A percentile compares a stretch with the other conserved stretches of the same genome.
phyloP scores from a whole-genome alignment of 2,329 filamentous ascomycete genomes.

The Fusarium citri region DNA sequence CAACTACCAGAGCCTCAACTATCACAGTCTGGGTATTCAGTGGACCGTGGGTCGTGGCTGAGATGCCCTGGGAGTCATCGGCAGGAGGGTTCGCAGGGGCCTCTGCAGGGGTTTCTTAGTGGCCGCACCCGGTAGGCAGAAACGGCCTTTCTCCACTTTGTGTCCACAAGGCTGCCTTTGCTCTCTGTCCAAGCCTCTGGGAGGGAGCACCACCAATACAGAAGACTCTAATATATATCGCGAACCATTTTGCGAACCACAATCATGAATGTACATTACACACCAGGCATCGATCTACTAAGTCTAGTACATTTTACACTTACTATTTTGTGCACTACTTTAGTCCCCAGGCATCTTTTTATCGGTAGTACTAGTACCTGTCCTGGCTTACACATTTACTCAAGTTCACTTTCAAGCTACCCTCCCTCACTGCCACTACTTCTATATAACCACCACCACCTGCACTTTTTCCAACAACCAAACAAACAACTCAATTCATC shows the following conservation, averaged over 20 bases:
- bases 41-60: conserved; percentile 25
- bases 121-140: conserved; percentile 44
- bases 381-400: conserved; percentile 25
- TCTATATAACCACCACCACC: conserved; percentile 42
- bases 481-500: conserved; percentile 37
- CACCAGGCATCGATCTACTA: conserved; percentile 38
- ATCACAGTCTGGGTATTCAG: background rate
- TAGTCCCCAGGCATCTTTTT: conserved; percentile 37
- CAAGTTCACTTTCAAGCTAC: conserved; percentile 23
- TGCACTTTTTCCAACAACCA: conserved; percentile 25
- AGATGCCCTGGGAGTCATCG: conserved; percentile 44
- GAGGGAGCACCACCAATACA: conserved; percentile 36
- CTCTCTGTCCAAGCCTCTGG: conserved; percentile 29
- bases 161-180: conserved; percentile 31
- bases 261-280: conserved; percentile 9
- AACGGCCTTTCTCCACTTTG: conserved; percentile 36
- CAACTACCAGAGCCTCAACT: conserved; percentile 14
- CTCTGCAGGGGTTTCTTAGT: conserved; percentile 28
- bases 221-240: conserved; percentile 36
- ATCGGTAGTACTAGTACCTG: background rate
- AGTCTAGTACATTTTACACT: conserved; percentile 36
- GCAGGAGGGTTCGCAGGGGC: conserved; percentile 23
- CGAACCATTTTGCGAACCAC: conserved; percentile 26
- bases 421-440: conserved; percentile 9
- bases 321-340: conserved; percentile 9